Base-by-base conservation (phyloP, 2,329 filamentous ascomycete species). In the Diaporthe sp. region DNA sequence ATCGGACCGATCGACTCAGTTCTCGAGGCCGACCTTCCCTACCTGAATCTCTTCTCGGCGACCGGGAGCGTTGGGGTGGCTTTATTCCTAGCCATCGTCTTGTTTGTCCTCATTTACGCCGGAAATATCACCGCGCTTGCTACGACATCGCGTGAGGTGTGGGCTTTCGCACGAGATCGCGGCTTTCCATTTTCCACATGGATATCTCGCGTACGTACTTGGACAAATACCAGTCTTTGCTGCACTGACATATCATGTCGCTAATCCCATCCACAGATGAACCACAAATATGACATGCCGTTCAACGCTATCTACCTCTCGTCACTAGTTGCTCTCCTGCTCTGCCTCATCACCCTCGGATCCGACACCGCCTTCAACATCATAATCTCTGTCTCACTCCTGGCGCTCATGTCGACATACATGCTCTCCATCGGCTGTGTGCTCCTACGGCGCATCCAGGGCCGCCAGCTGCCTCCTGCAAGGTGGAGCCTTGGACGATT, bases 401-500 rank as follows among this genome's bases (percentile, higher is more conserved):
- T 80, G 3, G 81, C 79, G 4, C 79, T 84, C 30, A 78, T 83
- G 74, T 78, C 77, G 25, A 83, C 81, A 7, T 84, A 84, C 75
- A 77, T 81, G 38, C 78, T 83, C 42, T 81, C 79, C 30, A 81
- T 83, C 66, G 80, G 81, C 57, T 81, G 81, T 60, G 77, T 81
- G 13, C 77, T 84, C 47, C 79, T 82, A 75, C 81, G 81, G 68
- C 82, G 85, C 6, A 67, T 86, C 45, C 78, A 77, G 1, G 76
- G 79, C 22, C 77, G 82, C 38, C 78, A 80, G 0, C 78, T 87
- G 0, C 84, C 83, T 0, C 80, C 78, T 0, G 79, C 80, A 12
- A 79, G 81, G 33, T 86, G 81, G 83, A 81, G 77, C 52, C 81
- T 87, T 15, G 84, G 85, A 0, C 77, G 77, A 10, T 82, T 79